These are phyloP conservation scores for Acidomyces sp. DNA, from an alignment of 495 filamentous ascomycete genomes.

Conservation along the genomic window DNA sequence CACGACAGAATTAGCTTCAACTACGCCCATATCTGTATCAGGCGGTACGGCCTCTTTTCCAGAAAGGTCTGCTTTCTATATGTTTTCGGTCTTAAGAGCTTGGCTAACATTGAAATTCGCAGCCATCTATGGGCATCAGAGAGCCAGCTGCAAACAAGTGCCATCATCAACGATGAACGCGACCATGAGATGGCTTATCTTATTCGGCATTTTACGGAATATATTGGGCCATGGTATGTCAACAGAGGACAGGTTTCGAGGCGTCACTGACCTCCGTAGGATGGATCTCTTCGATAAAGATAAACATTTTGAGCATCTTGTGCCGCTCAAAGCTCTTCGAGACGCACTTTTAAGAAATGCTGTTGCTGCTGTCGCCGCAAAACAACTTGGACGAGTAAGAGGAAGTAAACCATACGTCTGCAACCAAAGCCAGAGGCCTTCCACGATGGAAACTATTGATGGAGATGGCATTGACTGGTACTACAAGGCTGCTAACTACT, in stretches of 20 bases:
- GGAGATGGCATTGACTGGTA: constrained; percentile 40
- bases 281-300: constrained; percentile 51
- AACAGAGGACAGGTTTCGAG: too few relatives aligned
- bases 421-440: constrained; percentile 36
- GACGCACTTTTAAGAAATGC: constrained; percentile 48
- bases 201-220: constrained; percentile 50
- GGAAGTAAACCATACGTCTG: constrained; percentile 38
- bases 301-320: constrained; percentile 42
- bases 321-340: constrained; percentile 43
- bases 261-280: constrained; percentile 18
- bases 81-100: too few relatives aligned
- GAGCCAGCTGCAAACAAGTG: constrained; percentile 11
- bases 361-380: constrained; percentile 49
- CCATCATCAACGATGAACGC: constrained; percentile 14
- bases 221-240: constrained; percentile 42
- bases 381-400: constrained; percentile 45
- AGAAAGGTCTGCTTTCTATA: neutral
- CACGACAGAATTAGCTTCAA: constrained; percentile 1
- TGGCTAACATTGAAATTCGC: neutral
- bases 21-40: constrained; percentile 4
- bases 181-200: constrained; percentile 49
- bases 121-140: constrained; percentile 11
- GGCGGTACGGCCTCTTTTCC: neutral
- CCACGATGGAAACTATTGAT: constrained; percentile 40
- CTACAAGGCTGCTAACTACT: constrained; percentile 49